These are phyloP conservation scores for Rhizoclosmatium sp. DNA, from an alignment of 192 early-diverging fungal species.

Conservation along the genomic window DNA sequence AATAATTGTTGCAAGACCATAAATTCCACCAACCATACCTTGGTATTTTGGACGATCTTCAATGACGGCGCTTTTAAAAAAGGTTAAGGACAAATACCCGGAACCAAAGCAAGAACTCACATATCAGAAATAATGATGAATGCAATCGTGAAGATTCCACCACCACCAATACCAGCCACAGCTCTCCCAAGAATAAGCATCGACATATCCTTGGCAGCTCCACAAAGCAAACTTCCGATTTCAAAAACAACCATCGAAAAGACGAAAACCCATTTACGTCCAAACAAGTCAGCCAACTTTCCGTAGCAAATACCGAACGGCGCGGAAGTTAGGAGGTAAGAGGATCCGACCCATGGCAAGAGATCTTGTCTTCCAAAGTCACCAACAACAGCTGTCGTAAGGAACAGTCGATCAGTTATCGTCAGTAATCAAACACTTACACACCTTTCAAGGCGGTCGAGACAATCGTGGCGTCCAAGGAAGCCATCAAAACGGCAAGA, in stretches of 20 bases:
- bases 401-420: not conserved
- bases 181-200: constrained; percentile 78
- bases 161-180: constrained; percentile 63
- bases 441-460: constrained; percentile 10
- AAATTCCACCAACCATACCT: constrained; percentile 79
- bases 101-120: constrained; percentile 71
- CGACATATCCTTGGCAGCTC: constrained; percentile 64
- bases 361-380: constrained; percentile 32
- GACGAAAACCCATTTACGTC: constrained; percentile 71
- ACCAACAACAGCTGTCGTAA: constrained; percentile 54
- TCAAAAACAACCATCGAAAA: constrained; percentile 74
- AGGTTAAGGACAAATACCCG: not conserved
- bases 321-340: constrained; percentile 71
- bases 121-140: constrained; percentile 85
- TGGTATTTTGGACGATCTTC: constrained; percentile 36
- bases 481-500: constrained; percentile 59
- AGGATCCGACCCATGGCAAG: constrained; percentile 79
- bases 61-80: not conserved
- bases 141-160: constrained; percentile 55
- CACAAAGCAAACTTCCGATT: constrained; percentile 79
- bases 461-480: constrained; percentile 27
- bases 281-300: constrained; percentile 39
- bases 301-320: constrained; percentile 55
- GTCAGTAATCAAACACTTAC: not conserved
- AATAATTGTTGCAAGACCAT: constrained; percentile 79